Evolutionary conservation across 352 stramenopile genomes (phyloP).

Genomic region (Pseudoperonospora humuli): DNA sequence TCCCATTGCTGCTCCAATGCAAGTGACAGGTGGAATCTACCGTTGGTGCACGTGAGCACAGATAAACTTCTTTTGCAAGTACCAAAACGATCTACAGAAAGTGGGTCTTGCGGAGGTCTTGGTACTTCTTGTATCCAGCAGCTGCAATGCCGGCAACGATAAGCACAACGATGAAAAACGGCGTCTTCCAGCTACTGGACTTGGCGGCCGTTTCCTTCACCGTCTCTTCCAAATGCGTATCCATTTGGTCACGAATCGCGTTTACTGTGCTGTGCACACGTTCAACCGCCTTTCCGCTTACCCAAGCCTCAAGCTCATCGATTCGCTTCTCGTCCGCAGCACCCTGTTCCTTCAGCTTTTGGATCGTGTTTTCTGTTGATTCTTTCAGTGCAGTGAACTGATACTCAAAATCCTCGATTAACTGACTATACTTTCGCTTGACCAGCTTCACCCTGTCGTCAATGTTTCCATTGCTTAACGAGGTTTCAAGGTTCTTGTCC

Average conservation of each 20-base stretch:
- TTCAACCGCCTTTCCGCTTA: slow-evolving; percentile 48
- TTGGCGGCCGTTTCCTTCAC: slow-evolving; percentile 69
- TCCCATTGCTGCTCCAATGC: slow-evolving; percentile 19
- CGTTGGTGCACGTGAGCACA: slow-evolving; percentile 9
- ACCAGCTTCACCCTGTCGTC: slow-evolving; percentile 57
- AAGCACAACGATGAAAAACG: slow-evolving; percentile 73
- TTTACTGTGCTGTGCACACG: slow-evolving; percentile 46
- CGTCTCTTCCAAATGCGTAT: slow-evolving; percentile 57
- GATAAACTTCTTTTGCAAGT: slow-evolving; percentile 2
- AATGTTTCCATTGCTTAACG: slow-evolving; percentile 41
- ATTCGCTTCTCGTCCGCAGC: slow-evolving; percentile 62
- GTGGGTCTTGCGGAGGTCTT: slow-evolving; percentile 82
- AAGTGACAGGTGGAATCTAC: slow-evolving; percentile 16
- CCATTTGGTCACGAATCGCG: slow-evolving; percentile 58
- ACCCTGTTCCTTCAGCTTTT: slow-evolving; percentile 69
- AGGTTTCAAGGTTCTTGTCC: slow-evolving; percentile 39
- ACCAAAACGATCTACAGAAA: slow-evolving; percentile 59
- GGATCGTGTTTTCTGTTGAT: slow-evolving; percentile 74
- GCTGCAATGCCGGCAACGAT: slow-evolving; percentile 48
- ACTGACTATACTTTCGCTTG: slow-evolving; percentile 71
- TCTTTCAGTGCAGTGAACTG: slow-evolving; percentile 79
- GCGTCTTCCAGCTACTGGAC: slow-evolving; percentile 70
- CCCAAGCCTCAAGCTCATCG: slow-evolving; percentile 60
- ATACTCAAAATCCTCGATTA: slow-evolving; percentile 82
- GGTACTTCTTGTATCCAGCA: slow-evolving; percentile 83